Percentiles rank a stretch among this genome's conserved stretches.
Evolutionary conservation across 192 early-diverging fungal species (phyloP).

Genomic region (Coemansia sp.): DNA sequence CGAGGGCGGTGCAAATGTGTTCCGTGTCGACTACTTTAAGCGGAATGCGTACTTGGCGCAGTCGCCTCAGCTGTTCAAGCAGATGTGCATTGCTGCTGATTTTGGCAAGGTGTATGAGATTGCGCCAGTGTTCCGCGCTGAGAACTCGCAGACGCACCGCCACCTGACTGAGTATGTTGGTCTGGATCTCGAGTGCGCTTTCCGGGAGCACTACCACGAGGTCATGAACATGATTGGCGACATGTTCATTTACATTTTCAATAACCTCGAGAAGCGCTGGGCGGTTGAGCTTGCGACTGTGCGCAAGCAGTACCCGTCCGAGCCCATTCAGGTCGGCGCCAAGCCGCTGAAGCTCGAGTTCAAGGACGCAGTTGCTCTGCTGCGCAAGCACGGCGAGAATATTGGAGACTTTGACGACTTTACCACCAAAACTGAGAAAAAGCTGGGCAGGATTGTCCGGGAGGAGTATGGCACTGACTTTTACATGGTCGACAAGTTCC

Average conservation of each 20-base stretch:
- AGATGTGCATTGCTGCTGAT: conserved; percentile 97
- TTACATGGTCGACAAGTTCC: conserved; percentile 99
- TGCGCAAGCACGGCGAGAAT: conserved; percentile 85
- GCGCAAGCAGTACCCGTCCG: conserved; percentile 88
- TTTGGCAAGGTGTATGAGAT: conserved; percentile 99
- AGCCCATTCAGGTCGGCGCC: conserved; percentile 83
- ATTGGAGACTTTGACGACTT: conserved; percentile 95
- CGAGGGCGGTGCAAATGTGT: conserved; percentile 99
- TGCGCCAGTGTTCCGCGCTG: conserved; percentile 97
- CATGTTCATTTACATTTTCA: conserved; percentile 90
- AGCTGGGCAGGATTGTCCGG: conserved; percentile 85
- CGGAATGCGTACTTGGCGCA: conserved; percentile 92
- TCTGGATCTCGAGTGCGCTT: conserved; percentile 99
- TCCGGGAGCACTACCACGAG: conserved; percentile 99
- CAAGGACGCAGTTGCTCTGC: conserved; percentile 86
- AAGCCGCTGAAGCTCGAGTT: conserved; percentile 86
- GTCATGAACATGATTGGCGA: conserved; percentile 92
- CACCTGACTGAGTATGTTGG: conserved; percentile 99
- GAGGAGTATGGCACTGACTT: conserved; percentile 98
- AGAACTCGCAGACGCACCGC: conserved; percentile 95
- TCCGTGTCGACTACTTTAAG: conserved; percentile 97
- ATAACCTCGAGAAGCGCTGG: conserved; percentile 81
- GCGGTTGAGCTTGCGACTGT: conserved; percentile 84
- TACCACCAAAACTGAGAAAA: conserved; percentile 82
- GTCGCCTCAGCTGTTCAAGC: conserved; percentile 99